Base-by-base conservation (phyloP, 345 rosid genomes). In the Fremontodendron californicum region DNA sequence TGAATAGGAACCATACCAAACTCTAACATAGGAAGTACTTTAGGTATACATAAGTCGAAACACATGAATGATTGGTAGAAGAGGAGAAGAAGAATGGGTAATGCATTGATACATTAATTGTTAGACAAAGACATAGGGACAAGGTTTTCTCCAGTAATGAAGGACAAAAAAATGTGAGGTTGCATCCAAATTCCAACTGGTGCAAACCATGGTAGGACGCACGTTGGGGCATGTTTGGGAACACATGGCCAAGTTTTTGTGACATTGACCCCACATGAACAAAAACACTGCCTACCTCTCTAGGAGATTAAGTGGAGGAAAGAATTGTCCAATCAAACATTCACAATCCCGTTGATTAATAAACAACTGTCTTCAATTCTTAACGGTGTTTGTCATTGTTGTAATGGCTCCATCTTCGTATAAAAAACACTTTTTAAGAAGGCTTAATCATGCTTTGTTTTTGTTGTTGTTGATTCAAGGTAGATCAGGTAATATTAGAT, bases 141-240 rank as follows among this genome's bases (percentile, higher is more conserved):
- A 83, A 80, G 75, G 78, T 81, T 84, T 83, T 70, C 88, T 86
- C 92, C 90, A 89, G n/a, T n/a, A 55, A 93, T 84, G 89, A 78
- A 88, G 88, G 94, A 81, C 78, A n/a, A 54, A 86, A 77, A 78
- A 90, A 86, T 88, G 94, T 86, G 93, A 82, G 73, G 76, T 66
- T 82, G 73, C 68, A 84, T 83, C 78, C 72, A 78, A 83, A 48
- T 72, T 84, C 78, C 75, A 78, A 82, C 51, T 75, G 66, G 64
- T 70, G 71, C 54, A 55, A 45, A 71, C 27, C 70, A 0, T 33
- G 71, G 82, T 78, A 76, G 82, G 87, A 77, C 78, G 27, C 78
- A 81, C 77, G 40, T 75, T 78, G 69, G 78, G 74, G 69, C 65
- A 78, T 35, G 68, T 7, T 27, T 23, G 82, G 89, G 84, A 46